A percentile compares a stretch with the other conserved stretches of the same genome.
Conservation (phyloP, 2,329 filamentous ascomycete species). For the Colletotrichum magnum region DNA sequence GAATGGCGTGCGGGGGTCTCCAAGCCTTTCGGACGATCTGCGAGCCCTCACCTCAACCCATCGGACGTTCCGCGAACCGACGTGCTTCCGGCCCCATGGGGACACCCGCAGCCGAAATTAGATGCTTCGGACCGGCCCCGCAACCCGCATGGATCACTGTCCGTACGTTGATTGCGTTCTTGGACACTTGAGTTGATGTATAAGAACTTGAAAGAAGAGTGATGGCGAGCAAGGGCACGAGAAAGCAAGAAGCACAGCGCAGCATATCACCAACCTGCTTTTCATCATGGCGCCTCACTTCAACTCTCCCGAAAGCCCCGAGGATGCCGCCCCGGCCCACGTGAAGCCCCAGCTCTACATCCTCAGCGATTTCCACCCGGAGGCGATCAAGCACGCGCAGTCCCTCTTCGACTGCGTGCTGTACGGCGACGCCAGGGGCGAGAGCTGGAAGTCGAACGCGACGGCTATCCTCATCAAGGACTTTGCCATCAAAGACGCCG, state of each 20-base stretch:
- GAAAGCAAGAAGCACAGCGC: neutral
- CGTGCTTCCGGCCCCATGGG: neutral
- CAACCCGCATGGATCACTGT: neutral
- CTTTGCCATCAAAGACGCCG: constrained; percentile 49
- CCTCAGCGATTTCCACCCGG: constrained; percentile 51
- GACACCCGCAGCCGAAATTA: neutral
- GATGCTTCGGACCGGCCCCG: neutral
- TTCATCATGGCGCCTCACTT: neutral
- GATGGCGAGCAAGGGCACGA: neutral
- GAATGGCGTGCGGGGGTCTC: neutral
- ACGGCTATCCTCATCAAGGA: constrained; percentile 52
- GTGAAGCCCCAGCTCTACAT: constrained; percentile 51
- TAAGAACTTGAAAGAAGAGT: neutral
- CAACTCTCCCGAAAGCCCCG: neutral
- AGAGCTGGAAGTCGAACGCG: constrained; percentile 53
- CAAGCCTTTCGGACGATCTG: neutral
- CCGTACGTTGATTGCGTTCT: neutral
- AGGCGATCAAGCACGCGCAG: constrained; percentile 50
- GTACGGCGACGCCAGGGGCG: constrained; percentile 47
- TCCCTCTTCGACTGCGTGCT: constrained; percentile 53
- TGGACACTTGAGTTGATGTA: neutral
- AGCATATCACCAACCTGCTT: neutral
- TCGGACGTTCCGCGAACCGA: neutral
- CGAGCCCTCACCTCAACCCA: neutral
- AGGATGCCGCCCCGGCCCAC: neutral